Evolutionary conservation across 352 stramenopile species (phyloP), one percentile per base, ranked within the genome.

Genomic region (Peronospora belbahrii): DNA sequence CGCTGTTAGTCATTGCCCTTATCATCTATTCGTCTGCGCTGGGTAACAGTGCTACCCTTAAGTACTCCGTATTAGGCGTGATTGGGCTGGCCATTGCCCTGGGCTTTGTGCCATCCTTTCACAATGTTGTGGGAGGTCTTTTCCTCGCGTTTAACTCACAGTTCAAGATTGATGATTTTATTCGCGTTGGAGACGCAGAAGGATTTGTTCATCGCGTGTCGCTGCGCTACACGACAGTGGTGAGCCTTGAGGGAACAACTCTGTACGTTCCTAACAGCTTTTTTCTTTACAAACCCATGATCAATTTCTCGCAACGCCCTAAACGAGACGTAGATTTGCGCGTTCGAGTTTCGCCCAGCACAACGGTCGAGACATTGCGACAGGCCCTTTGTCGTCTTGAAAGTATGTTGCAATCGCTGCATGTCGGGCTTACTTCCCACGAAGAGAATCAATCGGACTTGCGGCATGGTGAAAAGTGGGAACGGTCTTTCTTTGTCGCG

Each of bases 281-380:
- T 50, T 94, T 94, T 42, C 56, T 94, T n/a, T 94, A 89, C 72
- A 90, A 90, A 38, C 83, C 79, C 18, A 91, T 94, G 83, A 73
- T 94, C 23, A 94, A 94, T 47, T 94, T 80, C 46, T 85, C 80
- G 34, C 78, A 92, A 45, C 77, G 79, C 0, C 83, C 83, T 2
- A 94, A 94, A 48, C 69, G 78, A 22, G 74, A 90, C 35, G 74
- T 94, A 20, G 73, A 91, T 43, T 75, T 94, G 17, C 70, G 67
- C 15, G 66, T 91, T 8, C 55, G 62, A 18, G 76, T 94, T 5
- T 76, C 78, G 2, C 55, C 64, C 6, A 42, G 57, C 27, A 89
- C 79, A 8, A 31, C 74, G 0, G 71, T 88, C 4, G 63, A 84
- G 18, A 81, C 57, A 7, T 61, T 94, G 7, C 75, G 77, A 11